A percentile compares a stretch with the other conserved stretches of the same genome.
phyloP scores from a whole-genome alignment of 2,329 filamentous ascomycete genomes.

The Fusarium burgessii region DNA sequence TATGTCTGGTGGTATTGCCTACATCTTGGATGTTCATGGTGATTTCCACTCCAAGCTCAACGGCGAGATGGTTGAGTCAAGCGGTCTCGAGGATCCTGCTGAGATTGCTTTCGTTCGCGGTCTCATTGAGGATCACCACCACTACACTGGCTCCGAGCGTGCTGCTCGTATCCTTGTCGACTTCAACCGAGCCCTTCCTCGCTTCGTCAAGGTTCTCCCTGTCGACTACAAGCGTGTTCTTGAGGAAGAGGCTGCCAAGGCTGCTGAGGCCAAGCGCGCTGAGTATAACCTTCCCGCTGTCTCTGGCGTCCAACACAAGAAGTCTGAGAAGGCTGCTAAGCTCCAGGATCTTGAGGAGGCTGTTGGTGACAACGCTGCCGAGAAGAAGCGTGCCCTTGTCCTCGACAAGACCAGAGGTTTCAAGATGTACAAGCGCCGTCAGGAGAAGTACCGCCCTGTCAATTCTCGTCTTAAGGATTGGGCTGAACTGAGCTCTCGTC shows the following conservation, averaged over 20 bases:
- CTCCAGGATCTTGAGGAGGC: slow-evolving; percentile 92
- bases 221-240: slow-evolving; percentile 97
- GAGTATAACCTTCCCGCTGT: slow-evolving; percentile 85
- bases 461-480: slow-evolving; percentile 91
- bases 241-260: slow-evolving; percentile 85
- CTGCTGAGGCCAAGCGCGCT: slow-evolving; percentile 84
- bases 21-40: slow-evolving; percentile 88
- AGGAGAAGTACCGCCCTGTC: slow-evolving; percentile 90
- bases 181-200: slow-evolving; percentile 89
- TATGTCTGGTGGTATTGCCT: slow-evolving; percentile 98
- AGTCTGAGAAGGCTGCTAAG: slow-evolving; percentile 76
- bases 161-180: slow-evolving; percentile 94
- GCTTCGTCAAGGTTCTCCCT: slow-evolving; percentile 93
- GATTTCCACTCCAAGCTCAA: slow-evolving; percentile 96
- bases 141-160: slow-evolving; percentile 96
- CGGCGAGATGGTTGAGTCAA: slow-evolving; percentile 95
- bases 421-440: slow-evolving; percentile 94
- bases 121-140: slow-evolving; percentile 95
- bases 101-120: slow-evolving; percentile 93
- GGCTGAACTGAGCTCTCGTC: slow-evolving; percentile 87
- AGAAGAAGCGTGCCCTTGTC: slow-evolving; percentile 91
- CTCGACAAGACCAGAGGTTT: slow-evolving; percentile 98
- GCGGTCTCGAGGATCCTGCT: slow-evolving; percentile 82
- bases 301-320: slow-evolving; percentile 70
- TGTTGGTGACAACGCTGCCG: slow-evolving; percentile 82